Percentiles rank a stretch among this genome's conserved stretches.
Evolutionary conservation across 1,284 basidiomycete species (phyloP).

Genomic region (Cutaneotrichosporon spelunceum): DNA sequence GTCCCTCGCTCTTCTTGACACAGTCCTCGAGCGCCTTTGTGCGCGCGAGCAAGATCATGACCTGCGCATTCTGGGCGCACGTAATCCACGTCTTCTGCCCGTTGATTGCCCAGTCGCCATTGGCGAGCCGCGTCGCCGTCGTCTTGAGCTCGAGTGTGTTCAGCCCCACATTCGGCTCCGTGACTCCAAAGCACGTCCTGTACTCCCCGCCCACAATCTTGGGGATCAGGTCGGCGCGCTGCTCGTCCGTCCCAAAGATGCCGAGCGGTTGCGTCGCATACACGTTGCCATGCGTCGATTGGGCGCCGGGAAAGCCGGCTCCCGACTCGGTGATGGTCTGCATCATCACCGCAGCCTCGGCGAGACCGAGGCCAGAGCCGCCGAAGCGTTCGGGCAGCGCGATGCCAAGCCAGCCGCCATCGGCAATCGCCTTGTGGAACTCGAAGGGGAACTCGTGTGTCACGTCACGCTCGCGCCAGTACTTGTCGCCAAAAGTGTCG

Average conservation of each 20-base stretch:
- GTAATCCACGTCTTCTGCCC: constrained; percentile 28
- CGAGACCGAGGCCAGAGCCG: constrained; percentile 19
- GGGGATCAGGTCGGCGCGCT: constrained; percentile 19
- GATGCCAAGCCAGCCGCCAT: constrained; percentile 22
- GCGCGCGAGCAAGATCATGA: constrained; percentile 28
- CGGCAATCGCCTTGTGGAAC: constrained; percentile 26
- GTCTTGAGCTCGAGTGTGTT: constrained; percentile 26
- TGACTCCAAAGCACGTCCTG: constrained; percentile 23
- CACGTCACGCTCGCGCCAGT: constrained; percentile 25
- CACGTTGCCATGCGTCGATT: constrained; percentile 24
- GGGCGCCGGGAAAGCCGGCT: constrained; percentile 22
- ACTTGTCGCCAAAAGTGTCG: constrained; percentile 15
- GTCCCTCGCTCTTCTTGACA: constrained; percentile 21
- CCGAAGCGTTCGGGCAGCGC: constrained; percentile 22
- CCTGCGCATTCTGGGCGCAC: constrained; percentile 24
- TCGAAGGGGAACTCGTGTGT: constrained; percentile 19
- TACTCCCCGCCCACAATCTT: constrained; percentile 23
- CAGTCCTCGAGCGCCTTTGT: constrained; percentile 26
- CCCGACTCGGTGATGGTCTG: constrained; percentile 26
- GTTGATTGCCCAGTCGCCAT: constrained; percentile 21
- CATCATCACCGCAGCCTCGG: constrained; percentile 24
- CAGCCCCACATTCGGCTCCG: constrained; percentile 22
- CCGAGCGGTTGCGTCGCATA: constrained; percentile 23
- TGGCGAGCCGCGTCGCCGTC: constrained; percentile 17
- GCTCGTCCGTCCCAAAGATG: constrained; percentile 24